phyloP scores from a whole-genome alignment of 164 flowering plant genomes.

The Berberis vulgaris region DNA sequence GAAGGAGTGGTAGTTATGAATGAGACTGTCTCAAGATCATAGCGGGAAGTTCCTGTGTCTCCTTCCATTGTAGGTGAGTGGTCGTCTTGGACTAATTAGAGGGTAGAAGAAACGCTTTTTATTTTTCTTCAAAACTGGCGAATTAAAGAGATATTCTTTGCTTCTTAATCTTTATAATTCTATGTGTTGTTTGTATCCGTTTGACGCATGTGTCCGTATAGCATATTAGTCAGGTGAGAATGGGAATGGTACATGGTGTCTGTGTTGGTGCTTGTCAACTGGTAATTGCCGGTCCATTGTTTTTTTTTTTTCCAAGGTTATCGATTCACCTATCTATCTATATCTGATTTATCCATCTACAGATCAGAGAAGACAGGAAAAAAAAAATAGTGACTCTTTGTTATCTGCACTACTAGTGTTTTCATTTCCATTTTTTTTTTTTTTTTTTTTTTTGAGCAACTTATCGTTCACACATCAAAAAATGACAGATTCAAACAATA shows the following conservation, averaged over 20 bases:
- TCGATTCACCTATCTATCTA: not conserved
- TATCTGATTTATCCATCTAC: too few species aligned
- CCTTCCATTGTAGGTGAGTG: constrained; percentile 18
- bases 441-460: not conserved
- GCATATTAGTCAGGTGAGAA: not conserved
- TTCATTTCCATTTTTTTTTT: not conserved
- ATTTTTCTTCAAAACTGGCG: not conserved
- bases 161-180: not conserved
- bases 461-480: not conserved
- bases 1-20: constrained; percentile 7
- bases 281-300: constrained; percentile 21
- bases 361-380: not conserved
- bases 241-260: not conserved
- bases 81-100: not conserved
- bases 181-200: not conserved
- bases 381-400: not conserved
- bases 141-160: not conserved
- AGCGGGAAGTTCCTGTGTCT: constrained; percentile 20
- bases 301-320: constrained; percentile 7
- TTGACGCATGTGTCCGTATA: constrained; percentile 11
- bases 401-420: not conserved
- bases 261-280: not conserved
- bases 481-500: too few species aligned
- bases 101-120: too few species aligned
- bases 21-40: constrained; percentile 22